Evolutionary conservation across 1,284 basidiomycete species (phyloP).

Genomic region (Polyporus tsugae): DNA sequence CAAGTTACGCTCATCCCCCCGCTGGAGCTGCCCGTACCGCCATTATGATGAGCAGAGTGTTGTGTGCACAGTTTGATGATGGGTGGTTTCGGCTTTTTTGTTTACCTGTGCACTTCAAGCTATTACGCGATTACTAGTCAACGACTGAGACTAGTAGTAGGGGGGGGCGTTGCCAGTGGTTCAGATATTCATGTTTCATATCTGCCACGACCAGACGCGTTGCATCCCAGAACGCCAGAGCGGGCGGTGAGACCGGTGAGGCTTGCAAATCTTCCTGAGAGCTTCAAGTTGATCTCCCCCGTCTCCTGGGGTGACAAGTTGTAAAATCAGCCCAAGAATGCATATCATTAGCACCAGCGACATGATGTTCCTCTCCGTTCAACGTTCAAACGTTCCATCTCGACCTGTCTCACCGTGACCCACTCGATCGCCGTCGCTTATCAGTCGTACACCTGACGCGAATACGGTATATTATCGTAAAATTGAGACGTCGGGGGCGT

Average conservation of each 20-base stretch:
- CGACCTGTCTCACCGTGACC: neutral
- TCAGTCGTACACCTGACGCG: neutral
- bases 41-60: neutral
- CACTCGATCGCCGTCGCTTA: neutral
- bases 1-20: neutral
- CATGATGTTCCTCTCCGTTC: neutral
- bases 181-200: neutral
- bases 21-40: neutral
- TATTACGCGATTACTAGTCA: neutral
- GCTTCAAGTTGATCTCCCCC: too few species aligned
- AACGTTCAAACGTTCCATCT: neutral
- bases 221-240: neutral
- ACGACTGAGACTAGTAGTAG: neutral
- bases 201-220: neutral
- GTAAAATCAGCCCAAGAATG: too few species aligned
- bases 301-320: too few species aligned
- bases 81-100: neutral
- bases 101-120: neutral
- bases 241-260: neutral
- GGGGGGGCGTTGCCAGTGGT: neutral
- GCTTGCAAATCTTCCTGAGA: too few species aligned
- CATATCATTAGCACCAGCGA: too few species aligned
- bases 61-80: neutral
- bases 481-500: neutral
- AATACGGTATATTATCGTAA: neutral